These are phyloP conservation scores for Fraxinus angustifolia DNA, from an alignment of 305 asterid species.

Conservation along the genomic window DNA sequence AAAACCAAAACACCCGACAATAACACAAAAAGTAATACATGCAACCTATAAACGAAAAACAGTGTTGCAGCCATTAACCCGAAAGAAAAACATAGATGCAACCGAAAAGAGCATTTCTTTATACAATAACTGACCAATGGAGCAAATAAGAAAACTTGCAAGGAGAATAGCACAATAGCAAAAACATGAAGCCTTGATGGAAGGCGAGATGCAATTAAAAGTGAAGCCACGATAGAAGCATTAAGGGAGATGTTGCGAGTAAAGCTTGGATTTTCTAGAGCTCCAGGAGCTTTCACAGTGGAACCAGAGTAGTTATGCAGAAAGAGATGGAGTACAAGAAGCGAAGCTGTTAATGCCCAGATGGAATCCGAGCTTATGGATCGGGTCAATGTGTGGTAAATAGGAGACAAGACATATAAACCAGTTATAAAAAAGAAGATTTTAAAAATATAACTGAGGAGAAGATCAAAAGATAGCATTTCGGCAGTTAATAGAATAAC, in stretches of 20 bases:
- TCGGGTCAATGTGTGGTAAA: constrained; percentile 77
- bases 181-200: constrained; percentile 84
- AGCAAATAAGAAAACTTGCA: constrained; percentile 86
- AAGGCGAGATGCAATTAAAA: constrained; percentile 80
- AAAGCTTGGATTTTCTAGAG: constrained; percentile 57
- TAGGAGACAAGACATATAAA: constrained; percentile 66
- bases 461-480: constrained; percentile 44
- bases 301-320: constrained; percentile 77
- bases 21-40: constrained; percentile 52
- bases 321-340: constrained; percentile 70
- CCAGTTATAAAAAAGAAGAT: constrained; percentile 71
- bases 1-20: constrained; percentile 53
- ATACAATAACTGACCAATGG: constrained; percentile 71
- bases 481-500: constrained; percentile 65
- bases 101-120: constrained; percentile 58
- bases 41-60: constrained; percentile 45
- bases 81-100: constrained; percentile 63
- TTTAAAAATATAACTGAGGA: constrained; percentile 60
- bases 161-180: constrained; percentile 72
- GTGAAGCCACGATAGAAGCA: constrained; percentile 86
- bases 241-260: constrained; percentile 72
- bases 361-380: constrained; percentile 88
- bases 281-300: constrained; percentile 54
- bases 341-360: constrained; percentile 81
- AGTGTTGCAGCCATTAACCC: constrained; percentile 53